Conservation (phyloP, 2,329 filamentous ascomycete genomes). For the Calonectria multiphialidica region DNA sequence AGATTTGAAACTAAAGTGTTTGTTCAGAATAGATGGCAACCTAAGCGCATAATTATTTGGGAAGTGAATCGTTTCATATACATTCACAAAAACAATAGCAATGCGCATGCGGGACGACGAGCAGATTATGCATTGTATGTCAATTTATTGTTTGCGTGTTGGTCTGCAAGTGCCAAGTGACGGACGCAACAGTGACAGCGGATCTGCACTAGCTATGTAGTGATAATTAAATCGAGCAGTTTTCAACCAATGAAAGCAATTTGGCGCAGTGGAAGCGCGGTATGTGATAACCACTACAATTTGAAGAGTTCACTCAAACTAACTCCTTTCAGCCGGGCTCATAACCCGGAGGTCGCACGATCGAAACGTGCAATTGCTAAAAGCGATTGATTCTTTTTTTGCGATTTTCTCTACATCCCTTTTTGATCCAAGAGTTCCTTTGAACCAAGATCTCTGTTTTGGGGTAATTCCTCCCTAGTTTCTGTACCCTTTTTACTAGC, state of each 20-base stretch:
- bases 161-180: no score
- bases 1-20: no score
- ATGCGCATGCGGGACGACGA: no score
- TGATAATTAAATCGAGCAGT: neutral
- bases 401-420: neutral
- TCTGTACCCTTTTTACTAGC: neutral
- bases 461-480: neutral
- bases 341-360: conserved; percentile 11
- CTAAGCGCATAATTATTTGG: no score
- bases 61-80: no score
- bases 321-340: neutral
- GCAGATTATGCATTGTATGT: no score
- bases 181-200: neutral
- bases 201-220: neutral
- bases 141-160: no score
- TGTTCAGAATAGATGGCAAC: no score
- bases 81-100: no score
- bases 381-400: neutral
- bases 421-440: neutral
- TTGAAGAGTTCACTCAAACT: neutral
- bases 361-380: neutral
- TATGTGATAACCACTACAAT: neutral
- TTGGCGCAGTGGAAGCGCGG: conserved; percentile 10
- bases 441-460: no score
- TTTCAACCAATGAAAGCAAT: conserved; percentile 6